Base-by-base conservation (phyloP, 2,329 filamentous ascomycete species). In the Fusarium chuoi region DNA sequence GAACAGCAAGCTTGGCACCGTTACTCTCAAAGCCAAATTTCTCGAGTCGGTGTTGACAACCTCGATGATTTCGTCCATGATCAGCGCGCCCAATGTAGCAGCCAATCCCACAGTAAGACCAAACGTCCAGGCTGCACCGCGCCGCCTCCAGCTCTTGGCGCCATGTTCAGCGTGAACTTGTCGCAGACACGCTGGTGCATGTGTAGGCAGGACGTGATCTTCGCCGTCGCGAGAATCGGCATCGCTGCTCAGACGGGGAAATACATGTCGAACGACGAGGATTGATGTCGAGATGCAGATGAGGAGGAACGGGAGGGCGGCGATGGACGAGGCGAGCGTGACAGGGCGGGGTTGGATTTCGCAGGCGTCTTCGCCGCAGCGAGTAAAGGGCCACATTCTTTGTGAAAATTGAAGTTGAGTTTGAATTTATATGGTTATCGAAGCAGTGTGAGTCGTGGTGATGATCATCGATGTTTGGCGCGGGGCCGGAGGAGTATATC, bases 41-140 rank as follows among this genome's bases (percentile, higher is more conserved):
- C 94, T 87, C 18, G 93, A 93, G 38, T 86, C 85, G 12, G 90
- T 87, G 72, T 92, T 88, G n/a, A 94, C 87, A 10, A 92, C 87
- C 78, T 94, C 93, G 33, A 93, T 91, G 48, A 97, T 94, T 82
- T 97, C 94, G 77, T 93, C 94, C 14, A 97, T 87, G 51, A 97
- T 93, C 74, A 97, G 84, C 82, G 95, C 92, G 6, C 91, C 94
- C 51, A 97, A 85, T 4, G 96, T 93, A 42, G 92, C 89, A 11
- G 94, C 92, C 14, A 97, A 87, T 3, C 90, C 94, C 41, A 96
- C 89, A 15, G 93, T 97, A 2, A 90, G 88, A 12, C 93, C 91
- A 81, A 97, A 97, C 4, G 93, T 90, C 65, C 88, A 83, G 20
- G 90, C 91, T 5, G 90, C 88, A 18, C 88, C 79, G 30, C 86